A percentile compares a stretch with the other conserved stretches of the same genome.
These are phyloP conservation scores for Calonectria pseudoreteaudii DNA, from an alignment of 2,329 filamentous ascomycete genomes.

Conservation along the genomic window DNA sequence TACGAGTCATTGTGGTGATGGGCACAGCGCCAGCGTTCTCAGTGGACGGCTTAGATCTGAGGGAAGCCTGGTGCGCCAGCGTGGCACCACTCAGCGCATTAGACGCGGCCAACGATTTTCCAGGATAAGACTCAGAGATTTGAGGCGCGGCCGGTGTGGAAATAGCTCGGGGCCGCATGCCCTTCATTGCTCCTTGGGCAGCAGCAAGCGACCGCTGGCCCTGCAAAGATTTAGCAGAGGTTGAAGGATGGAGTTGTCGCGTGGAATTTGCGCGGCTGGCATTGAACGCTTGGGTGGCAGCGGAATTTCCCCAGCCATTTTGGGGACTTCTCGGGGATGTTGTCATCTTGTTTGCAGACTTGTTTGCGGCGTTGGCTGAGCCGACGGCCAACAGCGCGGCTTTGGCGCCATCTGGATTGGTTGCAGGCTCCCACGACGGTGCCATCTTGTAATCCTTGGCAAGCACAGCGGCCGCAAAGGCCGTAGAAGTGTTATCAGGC, in stretches of 20 bases:
- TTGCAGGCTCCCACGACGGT: conserved; percentile 71
- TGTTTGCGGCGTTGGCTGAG: conserved; percentile 47
- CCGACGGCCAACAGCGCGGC: conserved; percentile 76
- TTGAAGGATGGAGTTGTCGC: conserved; percentile 33
- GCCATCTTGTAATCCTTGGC: conserved; percentile 57
- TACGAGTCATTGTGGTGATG: conserved; percentile 74
- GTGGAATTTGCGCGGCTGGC: conserved; percentile 49
- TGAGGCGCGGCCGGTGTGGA: conserved; percentile 66
- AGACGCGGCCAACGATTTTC: conserved; percentile 59
- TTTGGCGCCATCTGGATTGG: conserved; percentile 76
- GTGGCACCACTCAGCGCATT: conserved; percentile 82
- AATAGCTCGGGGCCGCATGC: conserved; percentile 69
- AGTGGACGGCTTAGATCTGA: conserved; percentile 57
- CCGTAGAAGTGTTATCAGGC: conserved; percentile 67
- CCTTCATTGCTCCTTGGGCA: conserved; percentile 80
- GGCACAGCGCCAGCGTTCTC: conserved; percentile 76
- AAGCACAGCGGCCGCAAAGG: conserved; percentile 57
- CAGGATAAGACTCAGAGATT: conserved; percentile 29
- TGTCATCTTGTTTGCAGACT: conserved; percentile 36
- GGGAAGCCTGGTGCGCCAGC: conserved; percentile 69
- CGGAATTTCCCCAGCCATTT: conserved; percentile 71
- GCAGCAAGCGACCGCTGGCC: conserved; percentile 77
- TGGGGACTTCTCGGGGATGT: conserved; percentile 36
- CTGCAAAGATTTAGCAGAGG: conserved; percentile 56
- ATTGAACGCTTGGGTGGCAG: conserved; percentile 74